These are phyloP conservation scores for Barbarea vulgaris DNA, from an alignment of 345 rosid genomes.

Conservation along the genomic window DNA sequence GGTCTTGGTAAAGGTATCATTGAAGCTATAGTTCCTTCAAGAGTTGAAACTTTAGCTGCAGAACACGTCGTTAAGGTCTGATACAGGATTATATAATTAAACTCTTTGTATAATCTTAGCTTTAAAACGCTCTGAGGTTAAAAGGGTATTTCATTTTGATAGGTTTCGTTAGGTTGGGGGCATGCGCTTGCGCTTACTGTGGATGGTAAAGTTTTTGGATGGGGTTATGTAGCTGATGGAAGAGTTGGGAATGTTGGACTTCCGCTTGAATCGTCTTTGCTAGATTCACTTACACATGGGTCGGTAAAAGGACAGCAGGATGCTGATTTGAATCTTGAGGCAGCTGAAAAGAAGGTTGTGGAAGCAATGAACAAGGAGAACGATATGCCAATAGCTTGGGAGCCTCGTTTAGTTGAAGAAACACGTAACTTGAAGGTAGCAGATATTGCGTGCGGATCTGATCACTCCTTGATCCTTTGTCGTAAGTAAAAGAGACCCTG, in stretches of 20 bases:
- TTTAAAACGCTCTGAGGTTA: background rate
- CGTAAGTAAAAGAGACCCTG: conserved; percentile 45
- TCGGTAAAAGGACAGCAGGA: conserved; percentile 8
- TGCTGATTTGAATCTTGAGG: conserved; percentile 43
- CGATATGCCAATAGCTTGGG: conserved; percentile 84
- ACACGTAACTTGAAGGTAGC: conserved; percentile 47
- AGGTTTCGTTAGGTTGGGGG: conserved; percentile 98
- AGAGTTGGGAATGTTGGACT: conserved; percentile 67
- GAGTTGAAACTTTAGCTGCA: conserved; percentile 60
- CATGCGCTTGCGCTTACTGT: conserved; percentile 75
- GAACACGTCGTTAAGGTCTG: conserved; percentile 78
- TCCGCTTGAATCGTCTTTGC: conserved; percentile 49
- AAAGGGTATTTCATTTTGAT: conserved; percentile 15
- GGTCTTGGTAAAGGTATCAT: conserved; percentile 74
- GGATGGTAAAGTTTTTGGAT: conserved; percentile 78
- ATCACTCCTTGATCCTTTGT: conserved; percentile 84
- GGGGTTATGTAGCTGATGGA: conserved; percentile 97
- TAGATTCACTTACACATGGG: conserved; percentile 49
- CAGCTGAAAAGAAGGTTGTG: conserved; percentile 63
- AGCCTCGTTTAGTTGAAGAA: conserved; percentile 74
- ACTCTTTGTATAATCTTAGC: background rate
- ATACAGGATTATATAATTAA: background rate
- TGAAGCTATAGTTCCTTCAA: conserved; percentile 62
- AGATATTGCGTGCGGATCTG: conserved; percentile 81
- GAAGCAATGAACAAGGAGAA: conserved; percentile 81